Conservation (phyloP, 2,329 filamentous ascomycete genomes). For the Rosellinia necatrix region DNA sequence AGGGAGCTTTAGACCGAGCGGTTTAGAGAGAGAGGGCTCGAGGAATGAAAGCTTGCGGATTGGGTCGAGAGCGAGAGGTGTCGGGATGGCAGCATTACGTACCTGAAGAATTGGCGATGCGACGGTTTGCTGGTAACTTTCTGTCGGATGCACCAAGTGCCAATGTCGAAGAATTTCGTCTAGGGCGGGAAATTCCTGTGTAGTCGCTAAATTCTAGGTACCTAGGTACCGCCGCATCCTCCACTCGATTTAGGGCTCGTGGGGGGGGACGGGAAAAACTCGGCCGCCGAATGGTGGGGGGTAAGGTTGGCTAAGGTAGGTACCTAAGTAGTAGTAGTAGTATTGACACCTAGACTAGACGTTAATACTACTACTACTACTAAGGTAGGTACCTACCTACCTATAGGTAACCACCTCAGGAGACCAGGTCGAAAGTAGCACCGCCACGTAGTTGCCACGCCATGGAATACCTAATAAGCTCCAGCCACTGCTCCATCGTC, state of each 20-base stretch:
- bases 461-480: no score
- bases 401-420: no score
- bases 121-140: slow-evolving; percentile 38
- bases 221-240: slow-evolving; percentile 32
- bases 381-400: no score
- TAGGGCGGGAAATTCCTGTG: slow-evolving; percentile 38
- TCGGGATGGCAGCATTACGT: slow-evolving; percentile 23
- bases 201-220: slow-evolving; percentile 40
- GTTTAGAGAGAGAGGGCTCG: not conserved
- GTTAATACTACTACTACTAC: no score
- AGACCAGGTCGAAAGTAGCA: no score
- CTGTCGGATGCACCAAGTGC: slow-evolving; percentile 31
- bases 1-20: slow-evolving; percentile 4
- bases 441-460: slow-evolving; percentile 19
- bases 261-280: slow-evolving; percentile 28
- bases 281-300: slow-evolving; percentile 21
- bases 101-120: slow-evolving; percentile 40
- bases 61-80: not conserved
- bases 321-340: no score
- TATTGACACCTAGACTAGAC: no score
- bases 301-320: no score
- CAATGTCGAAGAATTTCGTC: slow-evolving; percentile 39
- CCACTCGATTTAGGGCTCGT: slow-evolving; percentile 30
- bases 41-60: not conserved
- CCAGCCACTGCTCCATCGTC: slow-evolving; percentile 16